Evolutionary conservation across 805 yeast genomes (phyloP).

Genomic region (Zygosaccharomyces rouxii): DNA sequence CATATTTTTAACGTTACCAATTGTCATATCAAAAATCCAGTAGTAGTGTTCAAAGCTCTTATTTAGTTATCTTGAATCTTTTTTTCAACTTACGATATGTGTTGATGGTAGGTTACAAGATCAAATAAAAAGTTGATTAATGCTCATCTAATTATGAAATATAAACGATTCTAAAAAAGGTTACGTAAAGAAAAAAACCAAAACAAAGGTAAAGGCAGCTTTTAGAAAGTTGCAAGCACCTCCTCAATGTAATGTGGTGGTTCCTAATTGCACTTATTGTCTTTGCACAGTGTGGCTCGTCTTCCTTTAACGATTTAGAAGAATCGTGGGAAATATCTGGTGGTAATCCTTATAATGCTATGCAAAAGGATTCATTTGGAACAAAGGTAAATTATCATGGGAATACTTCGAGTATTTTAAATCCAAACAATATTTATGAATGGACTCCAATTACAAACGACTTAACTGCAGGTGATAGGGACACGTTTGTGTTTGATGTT

Average conservation of each 20-base stretch:
- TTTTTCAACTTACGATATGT: neutral
- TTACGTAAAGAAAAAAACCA: neutral
- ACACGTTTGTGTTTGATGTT: slow-evolving; percentile 25
- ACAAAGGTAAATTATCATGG: neutral
- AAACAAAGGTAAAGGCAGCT: neutral
- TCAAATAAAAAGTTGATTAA: neutral
- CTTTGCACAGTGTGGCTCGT: neutral
- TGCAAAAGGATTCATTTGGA: neutral
- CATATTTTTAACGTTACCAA: slow-evolving; percentile 12
- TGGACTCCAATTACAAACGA: slow-evolving; percentile 34
- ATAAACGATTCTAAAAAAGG: neutral
- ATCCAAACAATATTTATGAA: slow-evolving; percentile 30
- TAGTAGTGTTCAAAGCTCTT: neutral
- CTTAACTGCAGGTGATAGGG: slow-evolving; percentile 24
- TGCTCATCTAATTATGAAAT: neutral
- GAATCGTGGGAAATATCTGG: neutral
- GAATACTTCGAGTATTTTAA: slow-evolving; percentile 9
- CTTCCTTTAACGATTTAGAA: neutral
- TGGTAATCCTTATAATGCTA: neutral
- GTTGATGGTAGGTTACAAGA: neutral
- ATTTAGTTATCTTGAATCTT: neutral
- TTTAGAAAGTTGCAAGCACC: neutral
- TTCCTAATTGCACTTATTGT: neutral
- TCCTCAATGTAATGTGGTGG: slow-evolving; percentile 5
- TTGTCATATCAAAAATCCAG: neutral